Base-by-base conservation (phyloP, 495 filamentous ascomycete species). In the Copromyces sp. region DNA sequence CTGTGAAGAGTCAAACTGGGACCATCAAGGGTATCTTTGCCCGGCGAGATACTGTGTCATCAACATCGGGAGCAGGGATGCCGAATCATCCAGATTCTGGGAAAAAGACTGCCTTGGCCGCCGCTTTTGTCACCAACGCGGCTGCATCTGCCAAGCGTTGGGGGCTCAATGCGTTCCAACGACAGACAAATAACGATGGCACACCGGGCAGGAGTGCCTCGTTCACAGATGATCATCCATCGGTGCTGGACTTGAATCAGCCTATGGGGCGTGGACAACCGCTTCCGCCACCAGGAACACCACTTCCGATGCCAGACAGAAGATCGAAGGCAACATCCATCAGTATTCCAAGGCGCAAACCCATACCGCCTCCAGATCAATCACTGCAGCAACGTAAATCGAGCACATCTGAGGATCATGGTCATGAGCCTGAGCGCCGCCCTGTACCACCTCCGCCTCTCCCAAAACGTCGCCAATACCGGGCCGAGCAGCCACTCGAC, bases 111-210 rank as follows among this genome's bases (percentile, higher is more conserved):
- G 81, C 85, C 3, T 71, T 89, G 39, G 84, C 88, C 38, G 88
- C 91, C 5, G 53, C 53, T 65, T 65, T 65, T 1, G 85, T 96
- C 42, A 88, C 90, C 1, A 90, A 90, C 61, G 93, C 90, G 4
- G 92, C 93, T 17, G 90, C 91, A 6, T 90, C 88, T 14, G 93
- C 94, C 3, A 94, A 91, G 79, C 93, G 92, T 80, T 98, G 94
- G 94, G 88, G 92, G 20, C 87, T 89, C 84, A 90, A 88, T 75
- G 89, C 92, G 5, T 86, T 94, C 69, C 88, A 88, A 69, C 87
- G 89, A 45, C 85, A 87, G 32, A 70, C 69, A 2, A 78, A 77
- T 69, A 81, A 83, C 68, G 80, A 77, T 35, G 82, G 82, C 17
- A 74, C 70, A 45, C 68, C 40, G 74, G 75, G 70, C 41, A 40